Conservation (phyloP, 805 yeast species). For the Clavispora fructus region DNA sequence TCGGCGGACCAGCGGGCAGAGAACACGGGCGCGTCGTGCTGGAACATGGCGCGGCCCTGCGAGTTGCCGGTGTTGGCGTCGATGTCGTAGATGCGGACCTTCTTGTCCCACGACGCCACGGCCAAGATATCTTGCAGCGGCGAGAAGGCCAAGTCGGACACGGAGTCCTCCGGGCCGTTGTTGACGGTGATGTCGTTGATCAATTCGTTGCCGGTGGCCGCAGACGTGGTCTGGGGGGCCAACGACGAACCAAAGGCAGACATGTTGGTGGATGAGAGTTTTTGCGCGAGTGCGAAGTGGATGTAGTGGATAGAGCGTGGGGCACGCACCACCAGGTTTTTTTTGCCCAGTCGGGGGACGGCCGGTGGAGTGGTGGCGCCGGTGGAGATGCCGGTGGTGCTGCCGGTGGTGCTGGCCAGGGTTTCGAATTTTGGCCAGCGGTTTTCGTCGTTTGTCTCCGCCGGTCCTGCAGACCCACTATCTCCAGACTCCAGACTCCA, state of each 20-base stretch:
- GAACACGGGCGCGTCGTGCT: constrained; percentile 85
- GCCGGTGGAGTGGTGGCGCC: no score
- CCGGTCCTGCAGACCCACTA: no score
- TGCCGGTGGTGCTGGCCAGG: no score
- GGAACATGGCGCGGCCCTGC: constrained; percentile 84
- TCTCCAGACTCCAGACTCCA: no score
- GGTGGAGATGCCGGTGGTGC: no score
- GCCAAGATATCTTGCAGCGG: constrained; percentile 79
- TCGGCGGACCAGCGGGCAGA: constrained; percentile 79
- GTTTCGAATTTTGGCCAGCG: no score
- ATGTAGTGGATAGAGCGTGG: no score
- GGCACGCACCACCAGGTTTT: no score
- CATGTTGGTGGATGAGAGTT: constrained; percentile 13
- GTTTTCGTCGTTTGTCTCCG: no score
- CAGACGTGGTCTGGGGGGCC: constrained; percentile 12
- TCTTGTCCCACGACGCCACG: constrained; percentile 91
- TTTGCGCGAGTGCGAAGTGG: constrained; percentile 16
- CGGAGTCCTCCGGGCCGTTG: constrained; percentile 88
- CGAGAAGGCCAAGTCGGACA: constrained; percentile 78
- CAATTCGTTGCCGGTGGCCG: constrained; percentile 52
- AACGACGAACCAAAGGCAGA: not conserved
- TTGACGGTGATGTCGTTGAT: constrained; percentile 65
- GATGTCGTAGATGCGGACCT: constrained; percentile 88
- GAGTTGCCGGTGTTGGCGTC: constrained; percentile 64
- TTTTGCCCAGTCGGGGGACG: no score